Conservation (phyloP, 495 filamentous ascomycete genomes). For the Penicillium maclennaniae region DNA sequence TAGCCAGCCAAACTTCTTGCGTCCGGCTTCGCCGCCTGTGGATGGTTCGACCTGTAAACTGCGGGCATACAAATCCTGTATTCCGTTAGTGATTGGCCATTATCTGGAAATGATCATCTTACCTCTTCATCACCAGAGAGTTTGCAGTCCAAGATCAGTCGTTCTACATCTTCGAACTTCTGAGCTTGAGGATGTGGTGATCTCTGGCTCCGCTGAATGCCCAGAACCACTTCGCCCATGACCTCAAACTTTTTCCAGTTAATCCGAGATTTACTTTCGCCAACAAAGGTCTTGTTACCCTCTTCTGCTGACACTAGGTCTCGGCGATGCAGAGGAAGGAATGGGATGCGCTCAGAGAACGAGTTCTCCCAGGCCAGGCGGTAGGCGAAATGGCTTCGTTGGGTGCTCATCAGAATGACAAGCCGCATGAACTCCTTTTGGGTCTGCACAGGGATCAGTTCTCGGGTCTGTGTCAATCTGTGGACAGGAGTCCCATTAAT, state of each 20-base stretch:
- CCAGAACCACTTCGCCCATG: slow-evolving; percentile 84
- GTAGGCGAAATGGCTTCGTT: slow-evolving; percentile 89
- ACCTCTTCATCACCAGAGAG: slow-evolving; percentile 51
- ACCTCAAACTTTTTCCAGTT: slow-evolving; percentile 99
- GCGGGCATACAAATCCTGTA: slow-evolving; percentile 43
- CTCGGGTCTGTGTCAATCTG: slow-evolving; percentile 77
- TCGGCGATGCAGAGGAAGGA: slow-evolving; percentile 83
- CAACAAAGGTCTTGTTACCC: slow-evolving; percentile 84
- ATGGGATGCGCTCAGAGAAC: slow-evolving; percentile 83
- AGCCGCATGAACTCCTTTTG: slow-evolving; percentile 84
- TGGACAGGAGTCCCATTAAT: slow-evolving; percentile 85
- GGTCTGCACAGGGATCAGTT: slow-evolving; percentile 63
- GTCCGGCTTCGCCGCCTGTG: slow-evolving; percentile 35
- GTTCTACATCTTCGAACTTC: slow-evolving; percentile 60
- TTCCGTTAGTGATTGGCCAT: slow-evolving; percentile 11
- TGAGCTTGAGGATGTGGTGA: slow-evolving; percentile 71
- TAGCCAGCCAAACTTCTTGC: slow-evolving; percentile 46
- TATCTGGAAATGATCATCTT: slow-evolving; percentile 1
- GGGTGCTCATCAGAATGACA: slow-evolving; percentile 86
- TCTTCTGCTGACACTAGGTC: slow-evolving; percentile 90
- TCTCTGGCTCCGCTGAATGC: slow-evolving; percentile 85
- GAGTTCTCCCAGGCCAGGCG: slow-evolving; percentile 96
- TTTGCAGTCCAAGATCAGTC: slow-evolving; percentile 68
- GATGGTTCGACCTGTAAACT: slow-evolving; percentile 46
- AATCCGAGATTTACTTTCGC: slow-evolving; percentile 67